Percentiles rank a stretch among this genome's conserved stretches.
Evolutionary conservation across 2,329 filamentous ascomycete species (phyloP).

Genomic region (Botrytis porri): DNA sequence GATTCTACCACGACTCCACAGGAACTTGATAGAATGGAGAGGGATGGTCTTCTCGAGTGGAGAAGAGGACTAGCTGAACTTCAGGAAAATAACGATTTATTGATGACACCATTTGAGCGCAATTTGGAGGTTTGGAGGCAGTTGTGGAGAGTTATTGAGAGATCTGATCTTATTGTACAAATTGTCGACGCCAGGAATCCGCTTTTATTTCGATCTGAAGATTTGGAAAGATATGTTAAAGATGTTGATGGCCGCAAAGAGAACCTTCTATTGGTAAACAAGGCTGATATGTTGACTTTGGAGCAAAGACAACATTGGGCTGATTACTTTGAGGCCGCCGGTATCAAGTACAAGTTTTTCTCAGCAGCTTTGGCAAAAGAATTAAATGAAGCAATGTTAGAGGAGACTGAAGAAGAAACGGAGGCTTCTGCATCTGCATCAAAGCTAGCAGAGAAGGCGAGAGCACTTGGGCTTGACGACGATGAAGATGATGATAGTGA

Average conservation of each 20-base stretch:
- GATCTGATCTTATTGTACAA: constrained; percentile 92
- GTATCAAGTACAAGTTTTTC: constrained; percentile 93
- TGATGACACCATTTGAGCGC: constrained; percentile 97
- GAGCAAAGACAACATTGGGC: constrained; percentile 83
- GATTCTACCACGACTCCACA: constrained; percentile 78
- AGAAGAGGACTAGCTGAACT: constrained; percentile 85
- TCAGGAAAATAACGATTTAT: constrained; percentile 87
- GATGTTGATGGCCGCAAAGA: constrained; percentile 84
- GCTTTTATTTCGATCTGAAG: constrained; percentile 87
- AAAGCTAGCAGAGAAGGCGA: constrained; percentile 38
- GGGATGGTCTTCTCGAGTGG: constrained; percentile 81
- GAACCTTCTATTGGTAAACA: constrained; percentile 93
- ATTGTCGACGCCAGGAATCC: constrained; percentile 98
- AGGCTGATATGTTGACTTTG: constrained; percentile 97
- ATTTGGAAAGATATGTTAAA: constrained; percentile 91
- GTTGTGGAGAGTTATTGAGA: constrained; percentile 95
- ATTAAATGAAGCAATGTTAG: constrained; percentile 67
- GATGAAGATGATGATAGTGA: constrained; percentile 33
- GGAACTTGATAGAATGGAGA: constrained; percentile 76
- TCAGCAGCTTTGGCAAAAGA: constrained; percentile 91
- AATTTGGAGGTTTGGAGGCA: constrained; percentile 98
- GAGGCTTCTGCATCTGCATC: constrained; percentile 23
- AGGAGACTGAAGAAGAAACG: constrained; percentile 35
- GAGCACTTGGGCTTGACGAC: constrained; percentile 42
- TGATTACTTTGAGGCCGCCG: constrained; percentile 73